Conservation (phyloP, 768 basidiomycete genomes). For the Fomitopsis serialis region DNA sequence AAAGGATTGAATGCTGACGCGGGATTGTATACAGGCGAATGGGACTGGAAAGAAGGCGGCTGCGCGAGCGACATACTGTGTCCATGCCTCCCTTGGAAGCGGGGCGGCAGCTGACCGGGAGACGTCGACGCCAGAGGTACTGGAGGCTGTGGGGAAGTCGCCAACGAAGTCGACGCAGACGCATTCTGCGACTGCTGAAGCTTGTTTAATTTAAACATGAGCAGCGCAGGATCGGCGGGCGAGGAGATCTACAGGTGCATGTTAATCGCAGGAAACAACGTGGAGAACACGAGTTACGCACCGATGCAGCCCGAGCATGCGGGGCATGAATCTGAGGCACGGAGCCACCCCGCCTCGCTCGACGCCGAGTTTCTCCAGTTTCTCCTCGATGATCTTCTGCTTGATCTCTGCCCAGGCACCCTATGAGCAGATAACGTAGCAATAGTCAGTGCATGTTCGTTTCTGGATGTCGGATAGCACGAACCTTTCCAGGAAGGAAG, state of each 20-base stretch:
- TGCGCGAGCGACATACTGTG: slow-evolving; percentile 73
- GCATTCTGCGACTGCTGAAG: slow-evolving; percentile 65
- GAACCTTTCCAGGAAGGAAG: slow-evolving; percentile 77
- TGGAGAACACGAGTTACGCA: slow-evolving; percentile 33
- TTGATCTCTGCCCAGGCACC: slow-evolving; percentile 70
- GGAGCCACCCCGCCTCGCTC: slow-evolving; percentile 54
- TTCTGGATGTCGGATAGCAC: slow-evolving; percentile 7
- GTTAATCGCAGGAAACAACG: slow-evolving; percentile 10
- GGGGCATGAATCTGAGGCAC: slow-evolving; percentile 64
- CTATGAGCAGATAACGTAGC: slow-evolving; percentile 31
- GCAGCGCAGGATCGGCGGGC: slow-evolving; percentile 80
- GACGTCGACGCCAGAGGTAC: slow-evolving; percentile 52
- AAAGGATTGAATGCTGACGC: slow-evolving; percentile 57
- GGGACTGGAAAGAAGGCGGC: slow-evolving; percentile 39
- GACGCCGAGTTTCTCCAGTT: slow-evolving; percentile 74
- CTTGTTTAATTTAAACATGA: slow-evolving; percentile 81
- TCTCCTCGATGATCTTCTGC: slow-evolving; percentile 71
- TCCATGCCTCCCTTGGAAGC: slow-evolving; percentile 55
- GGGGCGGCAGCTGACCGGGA: slow-evolving; percentile 28
- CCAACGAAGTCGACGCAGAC: slow-evolving; percentile 46
- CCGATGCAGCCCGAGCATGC: slow-evolving; percentile 81
- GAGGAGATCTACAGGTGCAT: slow-evolving; percentile 64
- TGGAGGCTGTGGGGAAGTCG: slow-evolving; percentile 61
- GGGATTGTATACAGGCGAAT: slow-evolving; percentile 30
- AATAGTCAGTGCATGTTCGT: slow-evolving; percentile 2